phyloP scores from a whole-genome alignment of 129 eudicot species.

The Arctium lappa region DNA sequence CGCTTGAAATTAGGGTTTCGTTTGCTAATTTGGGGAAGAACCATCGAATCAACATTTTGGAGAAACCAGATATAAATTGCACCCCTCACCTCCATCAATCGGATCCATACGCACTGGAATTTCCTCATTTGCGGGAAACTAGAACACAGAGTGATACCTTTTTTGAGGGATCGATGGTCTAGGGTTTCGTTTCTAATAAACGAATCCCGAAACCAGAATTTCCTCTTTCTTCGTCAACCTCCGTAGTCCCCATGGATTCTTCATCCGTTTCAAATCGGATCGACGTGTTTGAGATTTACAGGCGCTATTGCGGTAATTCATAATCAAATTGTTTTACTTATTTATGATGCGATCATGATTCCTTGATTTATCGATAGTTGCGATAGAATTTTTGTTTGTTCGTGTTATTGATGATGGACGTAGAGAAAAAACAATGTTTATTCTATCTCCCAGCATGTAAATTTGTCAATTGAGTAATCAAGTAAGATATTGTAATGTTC shows the following conservation, averaged over 20 bases:
- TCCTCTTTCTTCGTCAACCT: conserved; percentile 19
- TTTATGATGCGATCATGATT: background rate
- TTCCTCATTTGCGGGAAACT: background rate
- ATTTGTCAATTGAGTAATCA: background rate
- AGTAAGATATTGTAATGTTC: background rate
- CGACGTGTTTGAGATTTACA: conserved; percentile 25
- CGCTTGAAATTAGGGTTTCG: background rate
- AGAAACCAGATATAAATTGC: background rate
- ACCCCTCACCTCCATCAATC: conserved; percentile 13
- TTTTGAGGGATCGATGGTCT: conserved; percentile 18
- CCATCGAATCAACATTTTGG: conserved; percentile 3
- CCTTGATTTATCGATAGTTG: background rate
- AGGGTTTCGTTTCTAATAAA: conserved; percentile 35
- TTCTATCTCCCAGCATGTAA: background rate
- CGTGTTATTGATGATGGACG: background rate
- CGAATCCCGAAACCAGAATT: conserved; percentile 36
- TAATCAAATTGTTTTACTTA: background rate
- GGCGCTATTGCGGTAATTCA: conserved; percentile 34
- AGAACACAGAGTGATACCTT: conserved; percentile 1
- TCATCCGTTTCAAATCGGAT: conserved; percentile 16
- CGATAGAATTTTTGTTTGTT: background rate
- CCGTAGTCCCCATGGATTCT: conserved; percentile 8
- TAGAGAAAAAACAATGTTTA: background rate
- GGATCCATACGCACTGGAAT: conserved; percentile 9
- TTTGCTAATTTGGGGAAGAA: conserved; percentile 15